Conservation (phyloP, 176 grass and related monocot species). For the Triticum urartu region DNA sequence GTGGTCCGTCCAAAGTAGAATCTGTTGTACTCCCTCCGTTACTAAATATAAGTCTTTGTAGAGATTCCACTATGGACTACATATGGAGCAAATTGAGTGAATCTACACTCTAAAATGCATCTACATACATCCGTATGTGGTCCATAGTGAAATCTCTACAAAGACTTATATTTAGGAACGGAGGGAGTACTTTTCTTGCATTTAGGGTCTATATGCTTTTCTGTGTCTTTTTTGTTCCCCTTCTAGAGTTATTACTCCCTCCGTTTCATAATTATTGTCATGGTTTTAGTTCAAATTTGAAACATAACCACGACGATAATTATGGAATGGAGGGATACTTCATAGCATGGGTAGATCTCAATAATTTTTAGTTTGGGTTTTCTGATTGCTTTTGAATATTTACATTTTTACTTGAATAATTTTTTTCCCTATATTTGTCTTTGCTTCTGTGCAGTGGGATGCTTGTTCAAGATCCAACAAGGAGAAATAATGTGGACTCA, state of each 20-base stretch:
- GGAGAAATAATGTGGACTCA: conserved; percentile 52
- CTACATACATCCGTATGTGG: too few relatives aligned
- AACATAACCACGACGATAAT: too few relatives aligned
- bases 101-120: too few relatives aligned
- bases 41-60: too few relatives aligned
- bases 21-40: not conserved
- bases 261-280: too few relatives aligned
- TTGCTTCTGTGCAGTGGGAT: conserved; percentile 62
- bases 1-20: not conserved
- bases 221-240: not conserved
- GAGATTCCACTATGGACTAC: too few relatives aligned
- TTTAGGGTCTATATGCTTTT: not conserved
- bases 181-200: not conserved
- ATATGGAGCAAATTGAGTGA: too few relatives aligned
- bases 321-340: not conserved
- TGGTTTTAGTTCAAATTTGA: too few relatives aligned
- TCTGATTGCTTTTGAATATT: not conserved
- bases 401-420: conserved; percentile 1
- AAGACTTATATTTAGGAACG: too few relatives aligned
- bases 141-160: too few relatives aligned
- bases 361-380: not conserved
- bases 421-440: not conserved
- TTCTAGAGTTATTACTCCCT: conserved; percentile 2
- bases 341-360: not conserved
- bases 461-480: conserved; percentile 95